A percentile compares a stretch with the other conserved stretches of the same genome.
Evolutionary conservation across 345 rosid species (phyloP).

Genomic region (Aegle marmelos): DNA sequence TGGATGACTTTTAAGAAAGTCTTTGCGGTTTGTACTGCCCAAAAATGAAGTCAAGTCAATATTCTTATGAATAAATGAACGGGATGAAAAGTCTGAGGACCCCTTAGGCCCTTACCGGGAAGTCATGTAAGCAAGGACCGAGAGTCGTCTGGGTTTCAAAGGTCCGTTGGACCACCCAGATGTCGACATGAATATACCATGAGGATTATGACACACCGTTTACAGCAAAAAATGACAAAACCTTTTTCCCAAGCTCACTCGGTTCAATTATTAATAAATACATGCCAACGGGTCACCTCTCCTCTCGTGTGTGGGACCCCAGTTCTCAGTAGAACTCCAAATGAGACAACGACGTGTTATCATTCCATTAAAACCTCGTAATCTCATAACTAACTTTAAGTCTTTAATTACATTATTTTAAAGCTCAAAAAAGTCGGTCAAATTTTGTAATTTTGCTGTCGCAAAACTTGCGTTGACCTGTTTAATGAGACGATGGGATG

Average conservation of each 20-base stretch:
- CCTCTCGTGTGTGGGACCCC: not conserved
- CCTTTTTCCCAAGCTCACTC: not conserved
- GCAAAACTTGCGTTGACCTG: not conserved
- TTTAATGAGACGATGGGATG: not conserved
- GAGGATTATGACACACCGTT: not conserved
- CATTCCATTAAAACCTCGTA: not conserved
- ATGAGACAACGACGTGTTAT: not conserved
- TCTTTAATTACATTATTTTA: not conserved
- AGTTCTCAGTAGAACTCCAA: not conserved
- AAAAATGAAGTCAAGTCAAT: too few relatives aligned
- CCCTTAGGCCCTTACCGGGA: too few relatives aligned
- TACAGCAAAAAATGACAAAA: not conserved
- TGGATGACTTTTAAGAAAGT: too few relatives aligned
- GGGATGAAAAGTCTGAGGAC: too few relatives aligned
- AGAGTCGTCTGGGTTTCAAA: too few relatives aligned
- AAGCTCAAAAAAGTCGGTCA: not conserved
- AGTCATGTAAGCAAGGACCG: too few relatives aligned
- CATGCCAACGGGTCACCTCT: not conserved
- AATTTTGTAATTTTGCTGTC: not conserved
- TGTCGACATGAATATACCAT: not conserved
- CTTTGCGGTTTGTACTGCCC: too few relatives aligned
- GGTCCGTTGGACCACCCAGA: not conserved
- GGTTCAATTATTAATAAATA: not conserved
- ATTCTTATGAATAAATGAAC: too few relatives aligned
- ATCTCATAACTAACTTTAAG: not conserved